Evolutionary conservation across 345 rosid species (phyloP).

Genomic region (Pistacia vera): DNA sequence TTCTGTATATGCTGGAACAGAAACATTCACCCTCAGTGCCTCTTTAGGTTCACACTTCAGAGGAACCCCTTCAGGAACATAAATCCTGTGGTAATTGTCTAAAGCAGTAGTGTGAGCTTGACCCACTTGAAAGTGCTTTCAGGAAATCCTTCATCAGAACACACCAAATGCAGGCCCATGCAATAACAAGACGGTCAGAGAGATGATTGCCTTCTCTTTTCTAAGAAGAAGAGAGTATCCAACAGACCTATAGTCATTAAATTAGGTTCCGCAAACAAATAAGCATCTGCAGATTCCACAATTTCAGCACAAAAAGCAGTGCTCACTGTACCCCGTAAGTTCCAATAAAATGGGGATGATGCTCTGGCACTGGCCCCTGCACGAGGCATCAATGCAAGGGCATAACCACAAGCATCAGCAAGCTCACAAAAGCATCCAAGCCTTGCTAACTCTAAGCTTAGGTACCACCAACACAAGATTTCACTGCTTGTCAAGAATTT

Average conservation of each 20-base stretch:
- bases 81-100: slow-evolving; percentile 77
- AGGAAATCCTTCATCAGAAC: slow-evolving; percentile 80
- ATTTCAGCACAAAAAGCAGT: slow-evolving; percentile 79
- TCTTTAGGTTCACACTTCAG: slow-evolving; percentile 50
- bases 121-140: slow-evolving; percentile 57
- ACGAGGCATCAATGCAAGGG: slow-evolving; percentile 75
- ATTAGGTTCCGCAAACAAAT: slow-evolving; percentile 83
- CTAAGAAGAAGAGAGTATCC: slow-evolving; percentile 83
- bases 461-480: slow-evolving; percentile 80
- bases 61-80: slow-evolving; percentile 63
- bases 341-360: slow-evolving; percentile 75
- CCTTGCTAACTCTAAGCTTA: slow-evolving; percentile 60
- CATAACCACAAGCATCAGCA: slow-evolving; percentile 66
- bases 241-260: slow-evolving; percentile 78
- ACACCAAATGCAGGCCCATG: slow-evolving; percentile 77
- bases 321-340: slow-evolving; percentile 86
- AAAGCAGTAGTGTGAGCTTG: slow-evolving; percentile 45
- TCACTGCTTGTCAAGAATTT: slow-evolving; percentile 73
- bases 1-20: slow-evolving; percentile 73
- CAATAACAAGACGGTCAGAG: slow-evolving; percentile 73
- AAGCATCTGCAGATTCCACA: slow-evolving; percentile 85
- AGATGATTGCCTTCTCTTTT: slow-evolving; percentile 79
- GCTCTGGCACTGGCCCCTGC: slow-evolving; percentile 71
- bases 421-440: slow-evolving; percentile 58
- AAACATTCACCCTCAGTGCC: slow-evolving; percentile 74